These are phyloP conservation scores for Carex pumila DNA, from an alignment of 176 grass and related monocot genomes.

Conservation along the genomic window DNA sequence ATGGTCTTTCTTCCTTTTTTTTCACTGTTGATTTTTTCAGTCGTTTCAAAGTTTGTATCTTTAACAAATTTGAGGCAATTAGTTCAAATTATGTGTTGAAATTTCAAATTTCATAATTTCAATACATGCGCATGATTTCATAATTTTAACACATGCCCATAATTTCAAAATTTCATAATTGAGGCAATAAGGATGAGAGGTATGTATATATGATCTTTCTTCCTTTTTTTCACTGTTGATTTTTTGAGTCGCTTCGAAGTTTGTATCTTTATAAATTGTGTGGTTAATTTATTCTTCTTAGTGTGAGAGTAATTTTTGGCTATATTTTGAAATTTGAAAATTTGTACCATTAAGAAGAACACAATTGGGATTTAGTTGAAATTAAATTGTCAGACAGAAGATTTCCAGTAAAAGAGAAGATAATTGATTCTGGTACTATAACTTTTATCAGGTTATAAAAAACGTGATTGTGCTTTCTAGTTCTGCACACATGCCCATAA, in stretches of 20 bases:
- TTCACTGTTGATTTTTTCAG: not conserved
- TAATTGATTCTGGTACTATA: not conserved
- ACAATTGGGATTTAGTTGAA: not conserved
- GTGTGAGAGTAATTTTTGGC: not conserved
- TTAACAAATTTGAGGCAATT: not conserved
- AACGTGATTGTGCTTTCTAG: not conserved
- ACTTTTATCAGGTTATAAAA: not conserved
- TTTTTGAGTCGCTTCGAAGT: not conserved
- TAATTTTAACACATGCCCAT: too few relatives aligned
- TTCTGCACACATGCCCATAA: not conserved
- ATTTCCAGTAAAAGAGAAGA: not conserved
- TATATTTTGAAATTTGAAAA: not conserved
- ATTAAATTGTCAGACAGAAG: not conserved
- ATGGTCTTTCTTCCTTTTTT: not conserved
- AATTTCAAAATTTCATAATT: too few relatives aligned
- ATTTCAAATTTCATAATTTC: too few relatives aligned
- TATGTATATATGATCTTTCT: not conserved
- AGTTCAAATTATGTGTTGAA: too few relatives aligned
- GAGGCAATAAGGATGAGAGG: constrained; percentile 36
- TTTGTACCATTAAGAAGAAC: not conserved
- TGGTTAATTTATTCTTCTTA: not conserved
- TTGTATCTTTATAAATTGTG: not conserved
- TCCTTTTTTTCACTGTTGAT: not conserved
- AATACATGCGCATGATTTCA: too few relatives aligned
- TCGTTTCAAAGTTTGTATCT: not conserved